Base-by-base conservation (phyloP, 805 yeast species). In the Wilhelminamyces savonicus region DNA sequence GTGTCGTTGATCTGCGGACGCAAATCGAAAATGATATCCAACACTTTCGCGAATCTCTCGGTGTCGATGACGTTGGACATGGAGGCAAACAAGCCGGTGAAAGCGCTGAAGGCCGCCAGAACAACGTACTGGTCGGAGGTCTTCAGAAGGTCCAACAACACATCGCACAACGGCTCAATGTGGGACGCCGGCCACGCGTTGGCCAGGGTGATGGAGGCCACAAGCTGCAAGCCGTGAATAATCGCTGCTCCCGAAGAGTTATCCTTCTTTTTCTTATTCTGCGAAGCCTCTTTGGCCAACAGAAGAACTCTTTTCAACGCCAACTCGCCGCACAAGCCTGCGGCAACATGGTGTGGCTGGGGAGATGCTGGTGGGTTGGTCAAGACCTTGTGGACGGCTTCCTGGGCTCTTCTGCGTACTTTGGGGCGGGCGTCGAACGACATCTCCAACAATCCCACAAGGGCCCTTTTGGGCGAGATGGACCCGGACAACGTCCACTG, bases 361-460 rank as follows among this genome's bases (percentile, higher is more conserved):
- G 94, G 90, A 8, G 87, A 82, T 0, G 82, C 69, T 8, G 95
- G 94, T 3, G 83, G 80, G 37, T 71, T 71, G 2, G 59, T 41
- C 36, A 92, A 61, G 18, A 92, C 62, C 3, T 65, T 69, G 28
- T 69, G 59, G n/a, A 92, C 69, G 2, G 97, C 83, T 34, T 92
- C 98, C 46, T 79, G 82, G 2, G 97, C 95, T 64, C 97, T 80
- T 71, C 82, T 85, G 54, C 98, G 76, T 9, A 92, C 94, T 48
- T 92, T 92, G 21, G 98, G 98, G 51, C 97, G 75, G 26, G 82
- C 81, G 56, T 92, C 97, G 24, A 84, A 59, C 0, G 90, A 75
- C 37, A 86, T 67, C 52, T 83, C 86, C 35, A 88, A 58, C 35
- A 88, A 57, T 26, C 90, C 95, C 23, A 72, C 69, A 35, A 87